Conservation (phyloP, 352 stramenopile species). For the Phytophthora pisi region DNA sequence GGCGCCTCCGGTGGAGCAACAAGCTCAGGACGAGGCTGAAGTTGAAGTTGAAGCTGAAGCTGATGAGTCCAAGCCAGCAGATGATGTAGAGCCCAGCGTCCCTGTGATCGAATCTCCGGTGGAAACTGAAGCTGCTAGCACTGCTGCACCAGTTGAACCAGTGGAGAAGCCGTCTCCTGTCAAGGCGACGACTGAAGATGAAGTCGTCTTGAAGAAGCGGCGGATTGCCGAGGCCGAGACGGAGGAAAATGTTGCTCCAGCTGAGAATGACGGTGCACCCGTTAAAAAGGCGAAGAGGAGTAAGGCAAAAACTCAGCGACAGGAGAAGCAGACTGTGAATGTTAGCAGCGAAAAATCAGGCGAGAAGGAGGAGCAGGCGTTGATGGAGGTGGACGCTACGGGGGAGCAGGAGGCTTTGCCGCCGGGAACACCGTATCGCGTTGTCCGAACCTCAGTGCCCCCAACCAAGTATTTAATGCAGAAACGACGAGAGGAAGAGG, state of each 20-base stretch:
- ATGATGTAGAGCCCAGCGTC: not conserved
- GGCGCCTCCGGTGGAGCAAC: not conserved
- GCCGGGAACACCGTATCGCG: conserved; percentile 26
- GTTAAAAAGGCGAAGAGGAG: conserved; percentile 28
- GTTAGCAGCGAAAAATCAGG: not conserved
- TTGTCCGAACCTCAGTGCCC: conserved; percentile 46
- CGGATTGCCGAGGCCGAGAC: conserved; percentile 19
- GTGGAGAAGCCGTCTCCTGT: conserved; percentile 9
- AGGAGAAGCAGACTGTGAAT: conserved; percentile 3
- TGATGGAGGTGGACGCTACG: not conserved
- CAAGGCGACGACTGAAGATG: conserved; percentile 5
- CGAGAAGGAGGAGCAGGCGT: not conserved
- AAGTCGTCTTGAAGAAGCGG: conserved; percentile 36
- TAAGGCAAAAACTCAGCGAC: conserved; percentile 11
- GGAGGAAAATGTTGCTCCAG: conserved; percentile 2
- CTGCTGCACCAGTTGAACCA: conserved; percentile 11
- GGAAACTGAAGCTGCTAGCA: conserved; percentile 17
- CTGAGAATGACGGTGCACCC: conserved; percentile 7
- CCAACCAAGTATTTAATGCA: conserved; percentile 59
- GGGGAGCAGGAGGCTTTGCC: conserved; percentile 9
- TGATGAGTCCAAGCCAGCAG: conserved; percentile 4
- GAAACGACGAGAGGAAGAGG: conserved; percentile 40
- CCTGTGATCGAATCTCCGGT: conserved; percentile 8
- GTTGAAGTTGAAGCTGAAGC: not conserved
- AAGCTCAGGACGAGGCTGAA: not conserved